Conservation (phyloP, 352 stramenopile genomes). For the Phytophthora fragariae region DNA sequence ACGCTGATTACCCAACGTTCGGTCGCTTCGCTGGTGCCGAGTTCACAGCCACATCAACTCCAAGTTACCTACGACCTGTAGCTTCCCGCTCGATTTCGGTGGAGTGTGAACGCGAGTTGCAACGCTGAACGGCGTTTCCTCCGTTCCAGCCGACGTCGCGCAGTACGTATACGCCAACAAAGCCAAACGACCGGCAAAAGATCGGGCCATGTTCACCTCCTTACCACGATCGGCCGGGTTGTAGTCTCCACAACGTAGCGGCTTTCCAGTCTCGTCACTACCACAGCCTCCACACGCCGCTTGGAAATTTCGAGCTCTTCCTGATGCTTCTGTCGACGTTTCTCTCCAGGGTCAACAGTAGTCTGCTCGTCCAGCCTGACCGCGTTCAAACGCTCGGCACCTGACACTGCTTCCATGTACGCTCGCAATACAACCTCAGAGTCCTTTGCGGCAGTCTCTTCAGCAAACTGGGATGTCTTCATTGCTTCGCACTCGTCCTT, state of each 20-base stretch:
- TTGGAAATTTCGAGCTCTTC: conserved; percentile 74
- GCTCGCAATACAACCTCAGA: conserved; percentile 33
- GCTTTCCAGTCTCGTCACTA: conserved; percentile 38
- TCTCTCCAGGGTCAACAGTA: conserved; percentile 7
- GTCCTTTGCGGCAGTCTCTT: conserved; percentile 8
- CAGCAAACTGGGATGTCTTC: conserved; percentile 7
- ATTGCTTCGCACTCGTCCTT: conserved; percentile 37
- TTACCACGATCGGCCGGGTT: conserved; percentile 20
- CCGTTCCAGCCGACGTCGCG: conserved; percentile 20
- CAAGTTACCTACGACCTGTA: conserved; percentile 26
- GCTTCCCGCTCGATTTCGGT: conserved; percentile 28
- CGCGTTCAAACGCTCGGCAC: conserved; percentile 70
- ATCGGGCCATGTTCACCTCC: conserved; percentile 25
- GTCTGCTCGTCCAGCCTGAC: conserved; percentile 46
- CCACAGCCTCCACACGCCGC: conserved; percentile 49
- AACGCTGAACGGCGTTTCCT: conserved; percentile 18
- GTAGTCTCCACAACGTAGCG: conserved; percentile 39
- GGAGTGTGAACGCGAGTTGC: conserved; percentile 8
- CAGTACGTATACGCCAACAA: conserved; percentile 1
- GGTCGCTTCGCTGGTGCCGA: conserved; percentile 21
- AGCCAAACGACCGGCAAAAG: conserved; percentile 11
- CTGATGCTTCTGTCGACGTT: conserved; percentile 50
- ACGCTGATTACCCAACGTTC: conserved; percentile 16
- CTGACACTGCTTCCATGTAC: conserved; percentile 53
- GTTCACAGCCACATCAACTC: conserved; percentile 18